These are phyloP conservation scores for Neurospora pannonica DNA, from an alignment of 495 filamentous ascomycete species.

Conservation along the genomic window DNA sequence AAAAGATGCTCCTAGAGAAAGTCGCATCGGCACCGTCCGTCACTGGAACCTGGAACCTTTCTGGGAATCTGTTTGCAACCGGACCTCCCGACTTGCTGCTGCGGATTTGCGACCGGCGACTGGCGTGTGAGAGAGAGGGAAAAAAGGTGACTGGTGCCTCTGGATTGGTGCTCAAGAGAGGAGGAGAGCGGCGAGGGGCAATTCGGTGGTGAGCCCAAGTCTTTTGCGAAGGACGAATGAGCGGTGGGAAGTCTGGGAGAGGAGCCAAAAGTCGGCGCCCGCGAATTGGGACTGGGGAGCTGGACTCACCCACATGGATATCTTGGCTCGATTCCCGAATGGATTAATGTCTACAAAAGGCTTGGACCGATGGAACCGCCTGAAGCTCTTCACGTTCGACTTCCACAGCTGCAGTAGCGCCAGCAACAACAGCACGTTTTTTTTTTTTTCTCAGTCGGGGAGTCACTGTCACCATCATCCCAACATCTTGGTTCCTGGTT, in stretches of 20 bases:
- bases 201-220: neutral
- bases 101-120: neutral
- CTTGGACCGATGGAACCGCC: neutral
- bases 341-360: neutral
- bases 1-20: neutral
- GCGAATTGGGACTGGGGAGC: neutral
- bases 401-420: neutral
- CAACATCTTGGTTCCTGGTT: neutral
- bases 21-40: neutral
- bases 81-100: neutral
- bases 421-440: neutral
- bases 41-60: neutral
- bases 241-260: neutral
- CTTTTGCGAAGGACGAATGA: neutral
- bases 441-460: neutral
- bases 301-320: neutral
- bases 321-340: neutral
- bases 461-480: neutral
- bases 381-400: neutral
- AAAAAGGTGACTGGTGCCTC: neutral
- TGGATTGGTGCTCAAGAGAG: neutral
- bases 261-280: neutral
- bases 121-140: neutral
- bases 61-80: neutral
- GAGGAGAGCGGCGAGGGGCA: neutral